Base-by-base conservation (phyloP, 2,329 filamentous ascomycete genomes). In the Plenodomus lindquistii region DNA sequence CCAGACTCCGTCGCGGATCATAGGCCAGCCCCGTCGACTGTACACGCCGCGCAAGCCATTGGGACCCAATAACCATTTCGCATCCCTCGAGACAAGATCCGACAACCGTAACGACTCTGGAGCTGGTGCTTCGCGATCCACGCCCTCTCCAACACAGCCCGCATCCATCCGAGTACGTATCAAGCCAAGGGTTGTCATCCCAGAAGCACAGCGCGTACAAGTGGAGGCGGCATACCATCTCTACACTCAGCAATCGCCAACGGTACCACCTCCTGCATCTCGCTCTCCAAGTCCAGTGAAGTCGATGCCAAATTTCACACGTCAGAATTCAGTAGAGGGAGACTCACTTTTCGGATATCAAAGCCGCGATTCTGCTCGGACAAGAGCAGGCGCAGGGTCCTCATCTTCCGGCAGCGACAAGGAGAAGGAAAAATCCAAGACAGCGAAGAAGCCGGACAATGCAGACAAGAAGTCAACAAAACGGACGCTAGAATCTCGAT, bases 281-380 rank as follows among this genome's bases (percentile, higher is more conserved):
- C 52, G 59, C 36, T 56, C 58, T 9, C 40, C 56, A 2, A 65
- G 60, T 15, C 60, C 63, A 7, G 50, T 54, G 10, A 65, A 63
- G 24, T 47, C 53, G 9, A 61, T 56, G 47, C 53, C 55, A 2
- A 58, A 55, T 22, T 64, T 63, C 40, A 54, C 49, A n/a, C 52
- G 57, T 31, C 60, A 59, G 11, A 62, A 61, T 15, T 55, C 53
- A 2, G 40, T 60, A 7, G 55, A 59, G 17, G 51, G 56, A 3
- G 55, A 62, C 41, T 52, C 59, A 2, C 54, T 66, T 21, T 68
- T 68, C 36, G 59, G 58, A 0, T 61, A 63, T 46, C 53, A 36
- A 24, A 51, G 45, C 37, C 53, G 55, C 36, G 52, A 60, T 15
- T 37, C 50, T 15, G 36, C 40, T 0, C 52, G 57, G 11, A 57